These are phyloP conservation scores for Tilletia horrida DNA, from an alignment of 1,284 basidiomycete species.

Conservation along the genomic window DNA sequence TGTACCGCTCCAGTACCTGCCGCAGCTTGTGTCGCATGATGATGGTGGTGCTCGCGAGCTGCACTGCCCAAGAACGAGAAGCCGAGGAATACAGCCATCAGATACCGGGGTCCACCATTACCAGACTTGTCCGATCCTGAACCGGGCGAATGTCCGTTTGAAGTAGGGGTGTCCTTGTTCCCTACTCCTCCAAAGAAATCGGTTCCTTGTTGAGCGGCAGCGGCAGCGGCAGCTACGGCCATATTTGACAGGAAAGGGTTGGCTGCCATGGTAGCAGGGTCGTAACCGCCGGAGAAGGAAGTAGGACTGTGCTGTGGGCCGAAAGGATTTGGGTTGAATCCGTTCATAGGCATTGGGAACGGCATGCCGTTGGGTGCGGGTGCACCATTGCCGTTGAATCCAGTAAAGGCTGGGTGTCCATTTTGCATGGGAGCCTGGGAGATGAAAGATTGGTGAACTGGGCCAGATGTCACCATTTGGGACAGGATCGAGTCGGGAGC, in stretches of 20 bases:
- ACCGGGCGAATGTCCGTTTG: no score
- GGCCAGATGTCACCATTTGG: slow-evolving; percentile 27
- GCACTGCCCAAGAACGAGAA: slow-evolving; percentile 45
- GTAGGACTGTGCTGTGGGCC: background rate
- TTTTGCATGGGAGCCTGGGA: slow-evolving; percentile 2
- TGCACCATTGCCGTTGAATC: no score
- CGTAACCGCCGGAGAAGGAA: no score
- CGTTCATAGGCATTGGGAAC: background rate
- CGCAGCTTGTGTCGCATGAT: slow-evolving; percentile 21
- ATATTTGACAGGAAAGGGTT: background rate
- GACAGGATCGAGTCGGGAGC: slow-evolving; percentile 24
- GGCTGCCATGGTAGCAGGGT: no score
- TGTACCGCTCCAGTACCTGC: background rate
- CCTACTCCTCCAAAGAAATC: no score
- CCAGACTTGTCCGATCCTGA: no score
- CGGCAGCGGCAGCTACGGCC: background rate
- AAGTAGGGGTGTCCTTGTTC: no score
- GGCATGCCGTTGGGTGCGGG: slow-evolving; percentile 2
- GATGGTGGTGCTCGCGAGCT: slow-evolving; percentile 31
- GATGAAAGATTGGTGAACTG: slow-evolving; percentile 18
- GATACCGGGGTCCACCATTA: slow-evolving; percentile 33
- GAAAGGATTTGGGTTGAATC: slow-evolving; percentile 1
- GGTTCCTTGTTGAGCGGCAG: no score
- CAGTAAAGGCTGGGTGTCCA: background rate
- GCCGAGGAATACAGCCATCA: slow-evolving; percentile 47